These are phyloP conservation scores for Nemania diffusa DNA, from an alignment of 2,329 filamentous ascomycete species.

Conservation along the genomic window DNA sequence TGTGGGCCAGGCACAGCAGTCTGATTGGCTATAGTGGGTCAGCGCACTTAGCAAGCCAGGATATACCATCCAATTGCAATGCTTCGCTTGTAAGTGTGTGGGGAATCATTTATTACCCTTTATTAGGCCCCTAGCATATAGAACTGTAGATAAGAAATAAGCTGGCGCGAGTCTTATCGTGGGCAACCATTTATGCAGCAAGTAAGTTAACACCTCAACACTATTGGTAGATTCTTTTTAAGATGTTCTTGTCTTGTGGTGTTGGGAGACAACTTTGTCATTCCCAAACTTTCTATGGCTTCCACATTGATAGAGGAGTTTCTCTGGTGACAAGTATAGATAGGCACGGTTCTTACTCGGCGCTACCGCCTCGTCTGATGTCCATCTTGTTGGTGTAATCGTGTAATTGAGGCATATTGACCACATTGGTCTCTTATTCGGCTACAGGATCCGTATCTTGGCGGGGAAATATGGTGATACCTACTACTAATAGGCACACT, in stretches of 20 bases:
- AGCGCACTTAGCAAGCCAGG: not conserved
- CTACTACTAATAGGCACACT: not conserved
- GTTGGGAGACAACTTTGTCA: not conserved
- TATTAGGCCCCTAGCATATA: too few relatives aligned
- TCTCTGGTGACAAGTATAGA: not conserved
- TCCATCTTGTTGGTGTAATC: not conserved
- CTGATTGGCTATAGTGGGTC: slow-evolving; percentile 18
- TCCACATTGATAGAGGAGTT: not conserved
- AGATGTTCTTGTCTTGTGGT: not conserved
- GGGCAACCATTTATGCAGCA: too few relatives aligned
- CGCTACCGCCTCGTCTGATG: not conserved
- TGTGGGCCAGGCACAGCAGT: slow-evolving; percentile 21
- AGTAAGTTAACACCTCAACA: not conserved
- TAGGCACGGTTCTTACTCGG: not conserved
- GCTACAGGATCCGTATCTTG: not conserved
- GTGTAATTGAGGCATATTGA: not conserved
- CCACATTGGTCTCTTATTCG: not conserved
- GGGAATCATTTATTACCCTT: not conserved
- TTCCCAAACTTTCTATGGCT: not conserved
- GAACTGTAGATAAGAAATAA: not conserved
- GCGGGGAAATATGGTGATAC: not conserved
- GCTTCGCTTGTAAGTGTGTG: slow-evolving; percentile 1
- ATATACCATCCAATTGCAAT: slow-evolving; percentile 13
- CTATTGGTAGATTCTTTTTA: not conserved
- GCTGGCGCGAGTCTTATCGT: not conserved